Conservation (phyloP, 2,329 filamentous ascomycete genomes). For the Exophiala bonariae region DNA sequence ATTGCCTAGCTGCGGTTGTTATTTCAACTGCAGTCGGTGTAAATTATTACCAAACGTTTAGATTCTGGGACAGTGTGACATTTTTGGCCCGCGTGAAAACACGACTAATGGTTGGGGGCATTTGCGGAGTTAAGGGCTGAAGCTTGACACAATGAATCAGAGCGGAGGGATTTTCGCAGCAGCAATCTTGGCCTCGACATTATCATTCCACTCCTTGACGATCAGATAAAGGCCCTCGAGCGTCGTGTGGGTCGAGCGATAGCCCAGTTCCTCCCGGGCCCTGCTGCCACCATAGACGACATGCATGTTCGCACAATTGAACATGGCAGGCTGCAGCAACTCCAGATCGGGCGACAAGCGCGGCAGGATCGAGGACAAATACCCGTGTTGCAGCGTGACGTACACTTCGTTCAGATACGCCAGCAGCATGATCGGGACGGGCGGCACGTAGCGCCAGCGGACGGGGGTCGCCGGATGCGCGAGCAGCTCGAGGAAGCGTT, state of each 20-base stretch:
- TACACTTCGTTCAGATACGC: constrained; percentile 36
- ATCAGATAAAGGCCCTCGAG: constrained; percentile 36
- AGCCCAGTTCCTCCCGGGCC: constrained; percentile 30
- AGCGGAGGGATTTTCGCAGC: neutral
- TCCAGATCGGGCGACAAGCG: constrained; percentile 29
- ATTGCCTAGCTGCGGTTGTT: too few relatives aligned
- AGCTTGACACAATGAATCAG: too few relatives aligned
- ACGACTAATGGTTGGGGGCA: too few relatives aligned
- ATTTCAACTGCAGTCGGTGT: too few relatives aligned
- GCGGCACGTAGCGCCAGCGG: constrained; percentile 29
- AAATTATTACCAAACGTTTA: too few relatives aligned
- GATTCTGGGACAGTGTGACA: too few relatives aligned
- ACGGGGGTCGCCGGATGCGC: constrained; percentile 31
- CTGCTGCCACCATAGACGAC: constrained; percentile 15
- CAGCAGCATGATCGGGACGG: constrained; percentile 32
- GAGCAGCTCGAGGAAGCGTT: constrained; percentile 32
- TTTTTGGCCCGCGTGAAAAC: too few relatives aligned
- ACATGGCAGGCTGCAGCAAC: constrained; percentile 35
- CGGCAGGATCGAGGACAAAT: constrained; percentile 23
- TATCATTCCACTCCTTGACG: constrained; percentile 35
- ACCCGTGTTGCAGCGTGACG: constrained; percentile 30
- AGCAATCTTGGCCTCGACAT: constrained; percentile 9
- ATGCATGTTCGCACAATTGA: constrained; percentile 33
- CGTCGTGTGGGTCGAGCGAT: constrained; percentile 33
- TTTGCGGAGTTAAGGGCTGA: too few relatives aligned